Percentiles rank a stretch among this genome's conserved stretches.
Conservation (phyloP, 352 stramenopile species). For the Phytophthora idaei region DNA sequence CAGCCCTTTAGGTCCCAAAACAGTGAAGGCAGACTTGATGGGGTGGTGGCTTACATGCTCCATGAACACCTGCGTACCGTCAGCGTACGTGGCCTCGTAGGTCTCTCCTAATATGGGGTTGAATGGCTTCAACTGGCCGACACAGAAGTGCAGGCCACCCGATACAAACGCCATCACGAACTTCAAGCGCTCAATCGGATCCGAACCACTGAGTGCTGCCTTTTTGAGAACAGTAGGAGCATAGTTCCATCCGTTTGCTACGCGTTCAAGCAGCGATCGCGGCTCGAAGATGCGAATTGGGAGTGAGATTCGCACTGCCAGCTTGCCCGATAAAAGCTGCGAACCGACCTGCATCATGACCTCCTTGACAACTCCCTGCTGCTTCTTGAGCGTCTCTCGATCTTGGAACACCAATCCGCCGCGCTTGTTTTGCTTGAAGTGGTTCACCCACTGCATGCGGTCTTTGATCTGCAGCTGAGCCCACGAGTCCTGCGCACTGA, state of each 20-base stretch:
- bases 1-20: constrained; percentile 51
- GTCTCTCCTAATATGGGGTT: constrained; percentile 85
- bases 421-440: constrained; percentile 76
- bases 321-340: constrained; percentile 70
- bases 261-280: constrained; percentile 72
- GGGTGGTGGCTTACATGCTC: constrained; percentile 81
- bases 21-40: constrained; percentile 62
- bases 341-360: constrained; percentile 78
- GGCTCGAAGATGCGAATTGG: constrained; percentile 82
- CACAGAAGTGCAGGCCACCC: constrained; percentile 73
- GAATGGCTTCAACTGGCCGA: constrained; percentile 80
- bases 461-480: constrained; percentile 55
- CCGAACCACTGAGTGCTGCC: constrained; percentile 47
- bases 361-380: constrained; percentile 83
- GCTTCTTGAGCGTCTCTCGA: constrained; percentile 72
- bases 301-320: constrained; percentile 72
- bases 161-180: constrained; percentile 73
- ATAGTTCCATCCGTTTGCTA: constrained; percentile 79
- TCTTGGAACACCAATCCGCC: constrained; percentile 72
- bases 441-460: constrained; percentile 60
- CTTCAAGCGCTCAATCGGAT: constrained; percentile 75
- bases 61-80: constrained; percentile 69
- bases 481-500: constrained; percentile 47
- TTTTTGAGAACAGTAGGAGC: constrained; percentile 79
- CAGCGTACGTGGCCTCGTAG: constrained; percentile 74